Evolutionary conservation across 208 protist genomes (phyloP).

Genomic region (Trypanosomatidae sp.): DNA sequence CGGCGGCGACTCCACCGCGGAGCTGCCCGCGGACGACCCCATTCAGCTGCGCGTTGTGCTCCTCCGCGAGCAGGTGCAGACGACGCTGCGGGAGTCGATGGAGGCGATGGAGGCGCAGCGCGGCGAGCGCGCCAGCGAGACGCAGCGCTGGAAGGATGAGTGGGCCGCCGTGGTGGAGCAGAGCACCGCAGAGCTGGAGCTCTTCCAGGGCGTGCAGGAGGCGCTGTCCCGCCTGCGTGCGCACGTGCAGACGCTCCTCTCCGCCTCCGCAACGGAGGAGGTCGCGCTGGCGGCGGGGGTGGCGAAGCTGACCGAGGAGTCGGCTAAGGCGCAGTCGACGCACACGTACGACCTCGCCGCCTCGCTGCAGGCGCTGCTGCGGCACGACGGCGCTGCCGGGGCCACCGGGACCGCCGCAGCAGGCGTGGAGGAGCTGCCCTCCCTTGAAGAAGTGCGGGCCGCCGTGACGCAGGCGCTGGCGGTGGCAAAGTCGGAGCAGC

Average conservation of each 20-base stretch:
- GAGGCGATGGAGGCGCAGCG: slow-evolving; percentile 36
- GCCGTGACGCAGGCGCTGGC: slow-evolving; percentile 36
- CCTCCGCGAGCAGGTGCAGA: slow-evolving; percentile 17
- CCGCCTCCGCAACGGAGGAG: slow-evolving; percentile 50
- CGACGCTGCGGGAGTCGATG: slow-evolving; percentile 13
- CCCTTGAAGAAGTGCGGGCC: no score
- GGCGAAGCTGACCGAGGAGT: slow-evolving; percentile 18
- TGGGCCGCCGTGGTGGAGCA: slow-evolving; percentile 34
- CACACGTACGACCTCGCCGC: slow-evolving; percentile 22
- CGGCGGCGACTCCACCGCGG: slow-evolving; percentile 7
- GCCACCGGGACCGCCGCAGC: not conserved
- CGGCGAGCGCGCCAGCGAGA: slow-evolving; percentile 39
- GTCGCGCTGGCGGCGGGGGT: slow-evolving; percentile 39
- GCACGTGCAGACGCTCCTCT: slow-evolving; percentile 62
- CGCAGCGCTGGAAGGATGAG: slow-evolving; percentile 31
- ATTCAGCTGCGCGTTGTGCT: slow-evolving; percentile 22
- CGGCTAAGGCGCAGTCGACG: slow-evolving; percentile 16
- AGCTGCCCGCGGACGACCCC: slow-evolving; percentile 22
- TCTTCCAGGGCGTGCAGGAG: slow-evolving; percentile 69
- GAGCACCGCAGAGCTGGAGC: slow-evolving; percentile 60
- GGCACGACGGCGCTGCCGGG: slow-evolving; percentile 16
- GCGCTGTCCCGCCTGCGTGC: slow-evolving; percentile 55
- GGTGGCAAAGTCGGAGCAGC: slow-evolving; percentile 26
- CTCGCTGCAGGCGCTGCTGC: slow-evolving; percentile 29
- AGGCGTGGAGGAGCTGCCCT: slow-evolving; percentile 10